These are phyloP conservation scores for Arthrobotrys entomopaga DNA, from an alignment of 2,329 filamentous ascomycete species.

Conservation along the genomic window DNA sequence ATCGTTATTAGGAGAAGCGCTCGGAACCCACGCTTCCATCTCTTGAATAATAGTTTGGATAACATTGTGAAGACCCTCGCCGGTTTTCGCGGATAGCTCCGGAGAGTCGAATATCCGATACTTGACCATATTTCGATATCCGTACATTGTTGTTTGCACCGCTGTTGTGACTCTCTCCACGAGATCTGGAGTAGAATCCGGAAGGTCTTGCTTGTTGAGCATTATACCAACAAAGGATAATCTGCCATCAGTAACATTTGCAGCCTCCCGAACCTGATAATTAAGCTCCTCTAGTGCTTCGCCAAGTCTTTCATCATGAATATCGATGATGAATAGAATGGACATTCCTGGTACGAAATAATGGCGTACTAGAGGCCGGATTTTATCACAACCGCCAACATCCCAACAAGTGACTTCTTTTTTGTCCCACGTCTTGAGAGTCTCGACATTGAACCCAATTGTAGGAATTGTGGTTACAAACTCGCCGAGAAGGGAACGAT, in stretches of 20 bases:
- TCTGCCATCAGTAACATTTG: constrained; percentile 36
- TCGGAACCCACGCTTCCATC: constrained; percentile 56
- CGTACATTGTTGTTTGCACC: constrained; percentile 9
- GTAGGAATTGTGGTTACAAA: constrained; percentile 55
- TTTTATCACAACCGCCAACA: constrained; percentile 58
- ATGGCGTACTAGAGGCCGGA: constrained; percentile 59
- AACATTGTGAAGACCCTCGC: constrained; percentile 46
- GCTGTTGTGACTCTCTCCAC: constrained; percentile 4
- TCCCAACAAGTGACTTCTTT: constrained; percentile 55
- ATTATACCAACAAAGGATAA: constrained; percentile 59
- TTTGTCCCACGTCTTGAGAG: constrained; percentile 23
- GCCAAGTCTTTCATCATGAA: constrained; percentile 58
- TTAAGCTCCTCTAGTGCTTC: constrained; percentile 59
- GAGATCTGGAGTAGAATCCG: constrained; percentile 28
- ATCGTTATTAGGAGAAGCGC: constrained; percentile 6
- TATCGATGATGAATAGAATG: constrained; percentile 60
- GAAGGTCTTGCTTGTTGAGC: constrained; percentile 61
- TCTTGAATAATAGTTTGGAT: constrained; percentile 41
- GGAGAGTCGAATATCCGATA: constrained; percentile 40
- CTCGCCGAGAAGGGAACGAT: constrained; percentile 38
- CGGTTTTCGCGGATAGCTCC: constrained; percentile 10
- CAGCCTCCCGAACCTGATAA: constrained; percentile 56
- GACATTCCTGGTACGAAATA: constrained; percentile 59
- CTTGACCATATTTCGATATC: neutral
- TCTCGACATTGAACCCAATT: constrained; percentile 57